Evolutionary conservation across 2,329 filamentous ascomycete genomes (phyloP).

Genomic region (Neofusicoccum ribis): DNA sequence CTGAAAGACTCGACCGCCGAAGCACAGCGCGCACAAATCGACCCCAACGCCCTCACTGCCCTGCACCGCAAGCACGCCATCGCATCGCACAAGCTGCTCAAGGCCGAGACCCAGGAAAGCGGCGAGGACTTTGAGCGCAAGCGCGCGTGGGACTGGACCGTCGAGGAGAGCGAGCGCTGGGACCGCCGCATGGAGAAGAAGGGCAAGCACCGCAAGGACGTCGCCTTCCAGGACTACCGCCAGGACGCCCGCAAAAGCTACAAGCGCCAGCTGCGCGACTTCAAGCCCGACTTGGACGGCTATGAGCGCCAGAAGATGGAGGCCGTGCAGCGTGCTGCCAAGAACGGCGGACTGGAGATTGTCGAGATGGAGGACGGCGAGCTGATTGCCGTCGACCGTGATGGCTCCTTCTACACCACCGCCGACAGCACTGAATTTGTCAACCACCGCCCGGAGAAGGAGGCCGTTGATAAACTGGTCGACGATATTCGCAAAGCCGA

Average conservation of each 20-base stretch:
- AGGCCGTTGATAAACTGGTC: slow-evolving; percentile 84
- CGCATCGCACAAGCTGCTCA: slow-evolving; percentile 69
- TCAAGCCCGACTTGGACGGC: slow-evolving; percentile 75
- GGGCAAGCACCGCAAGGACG: slow-evolving; percentile 75
- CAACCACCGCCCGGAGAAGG: slow-evolving; percentile 83
- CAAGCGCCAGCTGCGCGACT: slow-evolving; percentile 80
- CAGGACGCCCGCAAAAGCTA: slow-evolving; percentile 90
- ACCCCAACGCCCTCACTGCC: not conserved
- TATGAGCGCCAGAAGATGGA: slow-evolving; percentile 86
- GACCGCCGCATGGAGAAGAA: slow-evolving; percentile 89
- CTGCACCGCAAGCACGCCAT: slow-evolving; percentile 10
- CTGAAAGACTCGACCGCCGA: slow-evolving; percentile 8
- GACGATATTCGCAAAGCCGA: slow-evolving; percentile 85
- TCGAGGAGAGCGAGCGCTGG: slow-evolving; percentile 67
- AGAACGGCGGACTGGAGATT: slow-evolving; percentile 82
- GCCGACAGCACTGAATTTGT: slow-evolving; percentile 79
- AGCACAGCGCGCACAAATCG: not conserved
- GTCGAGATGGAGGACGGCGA: slow-evolving; percentile 95
- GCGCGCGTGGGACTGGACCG: slow-evolving; percentile 11
- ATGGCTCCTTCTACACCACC: slow-evolving; percentile 87
- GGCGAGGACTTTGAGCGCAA: slow-evolving; percentile 89
- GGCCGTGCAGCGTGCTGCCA: slow-evolving; percentile 80
- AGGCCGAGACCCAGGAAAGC: slow-evolving; percentile 80
- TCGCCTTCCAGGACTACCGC: slow-evolving; percentile 85
- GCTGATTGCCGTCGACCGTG: slow-evolving; percentile 87